Base-by-base conservation (phyloP, 2,329 filamentous ascomycete genomes). In the Alternaria dauci region DNA sequence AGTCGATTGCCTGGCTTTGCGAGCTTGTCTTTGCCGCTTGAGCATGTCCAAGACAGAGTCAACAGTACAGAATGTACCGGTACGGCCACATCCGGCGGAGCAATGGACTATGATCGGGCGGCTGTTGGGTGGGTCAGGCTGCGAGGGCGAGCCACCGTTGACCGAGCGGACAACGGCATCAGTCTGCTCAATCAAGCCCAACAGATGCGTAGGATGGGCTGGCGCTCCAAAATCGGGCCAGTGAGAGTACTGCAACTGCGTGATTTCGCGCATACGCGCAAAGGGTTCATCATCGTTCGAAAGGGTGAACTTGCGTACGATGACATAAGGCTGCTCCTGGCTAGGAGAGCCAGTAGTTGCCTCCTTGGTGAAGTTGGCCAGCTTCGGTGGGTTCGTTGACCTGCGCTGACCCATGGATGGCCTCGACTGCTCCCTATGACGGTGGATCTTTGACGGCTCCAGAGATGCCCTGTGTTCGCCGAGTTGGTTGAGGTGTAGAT, bases 171-270 rank as follows among this genome's bases (percentile, higher is more conserved):
- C 68, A 78, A 90, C 81, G 85, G 91, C 86, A 89, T 93, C 95
- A 70, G 91, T 92, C 53, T 97, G 87, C 77, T 97, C 93, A n/a
- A 98, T 91, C 16, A 99, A 81, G 2, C 90, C 91, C 16, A 99
- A 84, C 2, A 99, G 85, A 71, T 98, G 93, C 5, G 88, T 88
- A 1, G 95, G 93, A 71, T 96, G 91, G 0, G 95, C 93, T 0
- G 94, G 94, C 0, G 93, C 91, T 20, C 95, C 95, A 78, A 98
- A 97, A 74, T 99, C 95, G 0, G 95, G 95, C 95, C 95, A 99
- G n/a, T 91, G 89, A 0, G 93, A 89, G 76, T 97, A 98, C 75
- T 98, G 94, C 14, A 99, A 82, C 70, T 99, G 95, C 0, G 94
- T 97, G 63, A 99, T 90, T 78, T 98, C 94, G 25, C 94, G 91